Evolutionary conservation across 2,329 filamentous ascomycete genomes (phyloP), one percentile per base, ranked within the genome.

Genomic region (Endoconidiophora polonica): DNA sequence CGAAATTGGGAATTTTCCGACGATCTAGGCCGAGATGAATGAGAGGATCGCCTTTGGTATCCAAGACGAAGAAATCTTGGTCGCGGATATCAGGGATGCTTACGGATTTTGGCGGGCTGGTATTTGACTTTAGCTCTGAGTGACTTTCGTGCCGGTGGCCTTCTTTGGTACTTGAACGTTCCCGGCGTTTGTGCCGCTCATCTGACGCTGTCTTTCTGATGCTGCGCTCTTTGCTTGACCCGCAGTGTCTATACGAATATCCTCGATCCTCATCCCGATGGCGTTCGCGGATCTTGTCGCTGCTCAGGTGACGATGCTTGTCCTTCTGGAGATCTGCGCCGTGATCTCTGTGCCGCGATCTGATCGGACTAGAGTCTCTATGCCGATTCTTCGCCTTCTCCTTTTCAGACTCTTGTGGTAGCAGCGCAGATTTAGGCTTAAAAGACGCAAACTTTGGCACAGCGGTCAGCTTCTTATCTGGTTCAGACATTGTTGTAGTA

Each of bases 391-490:
- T 38, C 16, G 37, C 10, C 7, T 22, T 44, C 14, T 42, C 50
- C n/a, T 38, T 41, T 2, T 43, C 39, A 4, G 22, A 18, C 10
- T 37, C 36, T 42, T 44, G 46, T 12, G n/a, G 23, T 3, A 22
- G 2, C 22, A 16, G 37, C 18, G 42, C 16, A 14, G 39, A 9
- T 29, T 55, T 56, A 1, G 52, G 45, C 57, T 74, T 79, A 67
- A 88, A 90, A 55, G 83, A 88, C 18, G 76, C 70, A 59, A 90
- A 88, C 57, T 79, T 86, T 7, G 84, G 83, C 20, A 83, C 68
- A 23, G 57, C 53, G 36, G 57, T 41, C 43, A 56, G 57, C 33
- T 55, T 55, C 37, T 58, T 56, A 42, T 59, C 58, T 43, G 57
- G 57, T 41, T 52, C 53, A 23, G 60, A 57, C 60, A 63, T 64